Base-by-base conservation (phyloP, 2,329 filamentous ascomycete genomes). In the Epichloe sibirici region DNA sequence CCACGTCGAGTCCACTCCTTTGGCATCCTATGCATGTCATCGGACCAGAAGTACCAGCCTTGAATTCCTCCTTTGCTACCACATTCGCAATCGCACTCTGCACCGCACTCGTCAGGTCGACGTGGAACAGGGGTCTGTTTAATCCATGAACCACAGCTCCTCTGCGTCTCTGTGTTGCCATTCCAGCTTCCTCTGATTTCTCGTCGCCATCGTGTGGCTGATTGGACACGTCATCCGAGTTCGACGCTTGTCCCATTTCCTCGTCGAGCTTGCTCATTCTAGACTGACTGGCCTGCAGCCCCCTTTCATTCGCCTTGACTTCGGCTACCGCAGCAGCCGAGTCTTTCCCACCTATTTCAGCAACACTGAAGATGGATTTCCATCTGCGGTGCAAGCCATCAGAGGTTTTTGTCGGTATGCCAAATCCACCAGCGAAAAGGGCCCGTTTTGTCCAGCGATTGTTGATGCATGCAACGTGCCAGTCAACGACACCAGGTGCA, bases 361-460 rank as follows among this genome's bases (percentile, higher is more conserved):
- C 88, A 23, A 97, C 89, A 63, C 82, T 90, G 74, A 95, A 97
- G 58, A 97, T 90, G n/a, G 90, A 88, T 66, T 88, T 90, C 91
- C 90, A 97, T 54, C 87, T 79, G 57, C 80, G 75, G 59, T 79
- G 78, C 6, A 74, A 67, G 1, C 71, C 75, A 17, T 62, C 60
- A 5, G 56, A 54, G 6, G 66, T 66, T 13, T 73, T 74, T 1
- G 82, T 81, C 2, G 89, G 90, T 65, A 86, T 90, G 2, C 91
- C 91, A 63, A 97, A 97, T 12, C 91, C 91, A 25, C 86, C 91
- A 2, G 87, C 82, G 4, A 85, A 85, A 44, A 97, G 82, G 4
- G 88, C 90, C 35, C 90, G 86, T 73, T 95, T 95, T 25, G 90
- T 91, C 91, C 91, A 96, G 47, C 63, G 59, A 73, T 93, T 96